Base-by-base conservation (phyloP, 805 yeast species). In the Wickerhamiella musiphila region DNA sequence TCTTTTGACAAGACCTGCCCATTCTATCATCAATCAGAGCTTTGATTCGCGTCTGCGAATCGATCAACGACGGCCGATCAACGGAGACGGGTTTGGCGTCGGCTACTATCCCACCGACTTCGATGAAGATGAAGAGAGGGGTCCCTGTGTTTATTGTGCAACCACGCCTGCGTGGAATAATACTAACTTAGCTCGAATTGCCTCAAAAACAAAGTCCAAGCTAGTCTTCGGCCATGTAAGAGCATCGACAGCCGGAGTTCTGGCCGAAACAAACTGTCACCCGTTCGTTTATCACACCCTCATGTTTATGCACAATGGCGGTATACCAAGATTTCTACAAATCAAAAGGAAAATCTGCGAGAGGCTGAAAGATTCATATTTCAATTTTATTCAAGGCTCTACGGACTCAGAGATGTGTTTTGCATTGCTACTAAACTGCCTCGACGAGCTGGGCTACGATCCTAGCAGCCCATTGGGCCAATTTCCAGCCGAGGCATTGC, bases 51-150 rank as follows among this genome's bases (percentile, higher is more conserved):
- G 98, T 30, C 62, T 90, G 24, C 63, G 98, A 35, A 62, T 90
- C 12, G 96, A 90, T 48, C 74, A 72, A 45, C 60, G 92, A 42
- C 70, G 93, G 32, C 96, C 98, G 2, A 81, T 90, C 44, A 90
- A 90, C 52, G 98, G 98, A 26, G 98, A 90, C 54, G 98, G 98
- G 1, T 90, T 90, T 53, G 98, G 98, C 2, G 86, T 90, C 15
- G 96, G 96, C 1, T 90, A 90, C 56, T 90, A 90, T 49, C 57
- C 63, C 9, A 45, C 58, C n/a, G 77, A 69, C 28, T 57, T 57
- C 7, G 73, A 69, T 29, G 54, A 52, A 8, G 61, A 54, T 18
- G 51, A 67, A 13, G 68, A 65, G 24, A 68, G 70, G 26, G 78
- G 82, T 2, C 96, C 98, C 17, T 90, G 96, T 54, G 66, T 83